A percentile compares a stretch with the other conserved stretches of the same genome.
Evolutionary conservation across 331 rosid genomes (phyloP).

Genomic region (Rhamnella rubrinervis): DNA sequence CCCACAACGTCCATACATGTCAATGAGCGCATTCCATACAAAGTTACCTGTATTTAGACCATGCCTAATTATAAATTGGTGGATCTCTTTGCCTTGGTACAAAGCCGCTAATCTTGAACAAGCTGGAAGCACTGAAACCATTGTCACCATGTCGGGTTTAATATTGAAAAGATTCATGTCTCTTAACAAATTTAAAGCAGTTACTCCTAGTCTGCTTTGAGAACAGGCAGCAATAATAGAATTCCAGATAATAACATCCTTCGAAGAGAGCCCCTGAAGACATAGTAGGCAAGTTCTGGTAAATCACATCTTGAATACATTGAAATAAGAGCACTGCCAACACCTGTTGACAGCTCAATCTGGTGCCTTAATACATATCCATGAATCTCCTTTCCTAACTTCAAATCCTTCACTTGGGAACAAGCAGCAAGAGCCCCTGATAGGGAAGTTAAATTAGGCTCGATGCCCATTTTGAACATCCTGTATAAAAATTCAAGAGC

Average conservation of each 20-base stretch:
- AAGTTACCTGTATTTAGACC: constrained; percentile 15
- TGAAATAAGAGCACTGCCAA: constrained; percentile 19
- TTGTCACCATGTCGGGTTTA: constrained; percentile 18
- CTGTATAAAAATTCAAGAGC: constrained; percentile 7
- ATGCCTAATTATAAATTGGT: constrained; percentile 11
- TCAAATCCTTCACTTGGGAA: constrained; percentile 15
- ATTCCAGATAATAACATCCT: constrained; percentile 12
- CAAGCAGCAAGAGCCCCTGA: constrained; percentile 20
- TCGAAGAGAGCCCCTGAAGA: background rate
- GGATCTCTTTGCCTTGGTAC: constrained; percentile 21
- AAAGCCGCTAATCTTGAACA: constrained; percentile 24
- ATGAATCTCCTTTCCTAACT: constrained; percentile 20
- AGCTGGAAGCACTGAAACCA: constrained; percentile 16
- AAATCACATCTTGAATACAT: constrained; percentile 13
- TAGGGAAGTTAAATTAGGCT: constrained; percentile 3
- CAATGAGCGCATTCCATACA: constrained; percentile 18
- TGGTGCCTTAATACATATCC: constrained; percentile 12
- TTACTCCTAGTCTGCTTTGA: constrained; percentile 8
- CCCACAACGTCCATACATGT: constrained; percentile 22
- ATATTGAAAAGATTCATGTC: background rate
- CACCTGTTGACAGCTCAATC: constrained; percentile 10
- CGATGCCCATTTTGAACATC: constrained; percentile 3
- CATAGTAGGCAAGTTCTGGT: background rate
- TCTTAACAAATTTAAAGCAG: constrained; percentile 18
- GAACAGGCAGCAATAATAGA: constrained; percentile 20